Evolutionary conservation across 768 basidiomycete species (phyloP).

Genomic region (Terana coerulea): DNA sequence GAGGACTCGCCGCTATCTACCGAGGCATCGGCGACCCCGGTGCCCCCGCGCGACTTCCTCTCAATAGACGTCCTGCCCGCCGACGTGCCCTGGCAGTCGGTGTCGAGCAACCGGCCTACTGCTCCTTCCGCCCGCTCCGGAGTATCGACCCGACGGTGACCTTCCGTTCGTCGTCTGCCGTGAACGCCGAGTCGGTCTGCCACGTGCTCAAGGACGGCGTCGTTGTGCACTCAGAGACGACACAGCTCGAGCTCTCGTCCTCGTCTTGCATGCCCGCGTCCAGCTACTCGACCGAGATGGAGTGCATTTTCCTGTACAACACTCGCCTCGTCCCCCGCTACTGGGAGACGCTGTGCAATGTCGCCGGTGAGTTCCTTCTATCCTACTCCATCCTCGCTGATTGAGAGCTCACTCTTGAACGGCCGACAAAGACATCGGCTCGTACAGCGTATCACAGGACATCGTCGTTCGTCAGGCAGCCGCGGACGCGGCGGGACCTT

Average conservation of each 20-base stretch:
- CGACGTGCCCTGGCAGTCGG: constrained; percentile 10
- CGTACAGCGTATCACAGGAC: constrained; percentile 22
- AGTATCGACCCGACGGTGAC: constrained; percentile 69
- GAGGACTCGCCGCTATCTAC: constrained; percentile 10
- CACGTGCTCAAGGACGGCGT: constrained; percentile 48
- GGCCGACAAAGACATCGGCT: constrained; percentile 18
- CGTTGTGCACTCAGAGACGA: constrained; percentile 50
- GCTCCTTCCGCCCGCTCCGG: constrained; percentile 44
- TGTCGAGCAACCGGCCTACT: constrained; percentile 17
- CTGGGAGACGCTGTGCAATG: constrained; percentile 20
- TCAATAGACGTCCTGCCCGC: constrained; percentile 18
- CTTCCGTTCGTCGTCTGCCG: constrained; percentile 47
- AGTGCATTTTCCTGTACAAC: constrained; percentile 24
- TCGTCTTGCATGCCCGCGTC: constrained; percentile 19
- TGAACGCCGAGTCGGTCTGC: constrained; percentile 55
- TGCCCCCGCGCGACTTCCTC: constrained; percentile 10
- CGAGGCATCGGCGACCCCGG: constrained; percentile 6
- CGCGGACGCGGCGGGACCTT: background rate
- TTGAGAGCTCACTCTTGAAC: background rate
- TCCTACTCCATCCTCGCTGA: background rate
- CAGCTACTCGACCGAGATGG: constrained; percentile 19
- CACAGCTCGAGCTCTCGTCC: constrained; percentile 21
- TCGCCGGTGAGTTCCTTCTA: constrained; percentile 13
- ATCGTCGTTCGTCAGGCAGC: constrained; percentile 16
- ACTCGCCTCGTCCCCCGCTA: constrained; percentile 21